These are phyloP conservation scores for Fusarium pseudocircinatum DNA, from an alignment of 2,329 filamentous ascomycete genomes.

Conservation along the genomic window DNA sequence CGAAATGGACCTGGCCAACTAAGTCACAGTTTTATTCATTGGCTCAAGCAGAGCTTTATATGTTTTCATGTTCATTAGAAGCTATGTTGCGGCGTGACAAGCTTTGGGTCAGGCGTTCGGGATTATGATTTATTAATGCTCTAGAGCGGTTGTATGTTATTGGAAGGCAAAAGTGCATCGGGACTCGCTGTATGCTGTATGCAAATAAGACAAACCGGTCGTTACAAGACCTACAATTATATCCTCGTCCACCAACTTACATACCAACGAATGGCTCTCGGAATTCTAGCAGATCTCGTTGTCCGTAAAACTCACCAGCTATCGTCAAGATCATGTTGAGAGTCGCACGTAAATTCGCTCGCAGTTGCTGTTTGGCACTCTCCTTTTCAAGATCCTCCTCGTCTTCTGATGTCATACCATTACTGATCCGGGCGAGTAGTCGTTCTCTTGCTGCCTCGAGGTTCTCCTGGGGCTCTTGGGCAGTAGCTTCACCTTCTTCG, in stretches of 20 bases:
- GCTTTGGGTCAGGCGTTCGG: conserved; percentile 36
- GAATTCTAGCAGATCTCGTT: conserved; percentile 83
- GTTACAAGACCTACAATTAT: conserved; percentile 14
- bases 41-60: not conserved
- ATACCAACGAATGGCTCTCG: conserved; percentile 68
- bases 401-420: conserved; percentile 24
- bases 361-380: conserved; percentile 47
- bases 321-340: conserved; percentile 93
- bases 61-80: conserved; percentile 13
- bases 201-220: conserved; percentile 25
- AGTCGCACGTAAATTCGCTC: conserved; percentile 71
- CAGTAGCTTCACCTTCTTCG: conserved; percentile 50
- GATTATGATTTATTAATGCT: conserved; percentile 20
- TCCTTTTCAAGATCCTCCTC: conserved; percentile 45
- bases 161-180: conserved; percentile 8
- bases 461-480: conserved; percentile 44
- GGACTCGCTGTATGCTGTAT: conserved; percentile 23
- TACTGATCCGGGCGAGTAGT: conserved; percentile 58
- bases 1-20: conserved; percentile 51
- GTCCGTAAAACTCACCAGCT: conserved; percentile 88
- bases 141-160: conserved; percentile 32
- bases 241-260: conserved; percentile 40
- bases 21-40: not conserved
- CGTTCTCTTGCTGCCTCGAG: conserved; percentile 60
- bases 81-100: conserved; percentile 18